phyloP scores from a whole-genome alignment of 192 early-diverging fungal species.

The Mortierella claussenii region DNA sequence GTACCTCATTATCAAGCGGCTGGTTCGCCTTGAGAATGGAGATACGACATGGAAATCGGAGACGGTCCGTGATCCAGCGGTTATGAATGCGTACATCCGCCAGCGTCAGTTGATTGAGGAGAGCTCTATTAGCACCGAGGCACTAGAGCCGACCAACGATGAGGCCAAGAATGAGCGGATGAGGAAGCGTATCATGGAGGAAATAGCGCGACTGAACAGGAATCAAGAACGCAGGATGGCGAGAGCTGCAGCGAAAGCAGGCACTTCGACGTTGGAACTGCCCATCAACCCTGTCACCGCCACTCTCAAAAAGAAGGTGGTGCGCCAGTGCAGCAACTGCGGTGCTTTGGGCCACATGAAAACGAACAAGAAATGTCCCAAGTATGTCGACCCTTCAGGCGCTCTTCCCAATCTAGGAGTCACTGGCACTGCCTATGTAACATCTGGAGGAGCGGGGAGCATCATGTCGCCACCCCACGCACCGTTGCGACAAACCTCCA shows the following conservation, averaged over 20 bases:
- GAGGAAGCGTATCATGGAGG: constrained; percentile 69
- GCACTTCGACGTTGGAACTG: constrained; percentile 55
- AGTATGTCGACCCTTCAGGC: constrained; percentile 52
- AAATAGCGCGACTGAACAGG: constrained; percentile 70
- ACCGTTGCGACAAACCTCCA: constrained; percentile 16
- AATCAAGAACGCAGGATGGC: constrained; percentile 71
- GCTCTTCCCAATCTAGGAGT: constrained; percentile 34
- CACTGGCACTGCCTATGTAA: constrained; percentile 45
- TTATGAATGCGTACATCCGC: constrained; percentile 91
- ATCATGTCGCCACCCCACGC: constrained; percentile 44
- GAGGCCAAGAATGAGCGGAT: constrained; percentile 67
- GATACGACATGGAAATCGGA: constrained; percentile 82
- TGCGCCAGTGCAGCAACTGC: constrained; percentile 83
- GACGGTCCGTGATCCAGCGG: constrained; percentile 80
- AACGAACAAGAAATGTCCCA: constrained; percentile 85
- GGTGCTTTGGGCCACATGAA: constrained; percentile 88
- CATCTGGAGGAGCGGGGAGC: constrained; percentile 12
- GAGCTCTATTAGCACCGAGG: constrained; percentile 56
- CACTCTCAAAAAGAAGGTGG: constrained; percentile 72
- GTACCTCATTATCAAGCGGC: constrained; percentile 68
- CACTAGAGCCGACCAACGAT: constrained; percentile 64
- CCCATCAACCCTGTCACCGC: constrained; percentile 21
- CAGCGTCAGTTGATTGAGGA: constrained; percentile 87
- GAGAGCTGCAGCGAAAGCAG: constrained; percentile 60
- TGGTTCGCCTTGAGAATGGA: constrained; percentile 64